Evolutionary conservation across 257 asterid species (phyloP), one percentile per base, ranked within the genome.

Genomic region (Ajuga chamaepitys): DNA sequence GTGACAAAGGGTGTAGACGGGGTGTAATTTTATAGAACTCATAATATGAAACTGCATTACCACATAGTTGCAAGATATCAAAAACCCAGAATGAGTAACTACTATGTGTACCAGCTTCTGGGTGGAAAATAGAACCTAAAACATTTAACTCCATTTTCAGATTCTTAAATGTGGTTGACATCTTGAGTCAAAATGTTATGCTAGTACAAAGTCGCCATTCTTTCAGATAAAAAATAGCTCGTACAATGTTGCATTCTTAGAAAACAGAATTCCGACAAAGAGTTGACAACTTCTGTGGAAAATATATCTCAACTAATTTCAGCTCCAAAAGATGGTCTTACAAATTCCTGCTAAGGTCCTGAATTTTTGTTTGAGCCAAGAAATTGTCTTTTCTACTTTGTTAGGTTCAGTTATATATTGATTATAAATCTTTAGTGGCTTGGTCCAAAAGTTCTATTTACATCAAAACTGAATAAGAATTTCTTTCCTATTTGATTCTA

Each of bases 61-160:
- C 44, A 20, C 51, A 62, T n/a, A 51, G 72, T 47, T 45, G 60
- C 67, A 55, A 18, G 13, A 64, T 40, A 53, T 52, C 35, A 3
- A 37, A 61, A 56, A 55, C 44, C 60, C 17, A 14, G 12, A 35
- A 34, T 11, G 47, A 18, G 16, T 16, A 32, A 56, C 7, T 50
- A 74, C 50, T 20, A 58, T 8, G 5, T 26, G 52, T 34, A 21
- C 59, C 14, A 35, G 28, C n/a, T 63, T 60, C 22, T 30, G 47
- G 14, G 54, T 21, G 14, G 59, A 10, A 11, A 45, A 17, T 26
- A 25, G 26, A 21, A 47, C 7, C 34, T 28, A 22, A 74, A 57
- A 47, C n/a, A 7, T 13, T 46, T 30, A 20, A 9, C 14, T 35
- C 47, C 32, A 9, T n/a, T 54, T 30, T 40, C 41, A 34, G 8